Evolutionary conservation across 2,329 filamentous ascomycete genomes (phyloP), one percentile per base, ranked within the genome.

Genomic region (Colletotrichum lentis): DNA sequence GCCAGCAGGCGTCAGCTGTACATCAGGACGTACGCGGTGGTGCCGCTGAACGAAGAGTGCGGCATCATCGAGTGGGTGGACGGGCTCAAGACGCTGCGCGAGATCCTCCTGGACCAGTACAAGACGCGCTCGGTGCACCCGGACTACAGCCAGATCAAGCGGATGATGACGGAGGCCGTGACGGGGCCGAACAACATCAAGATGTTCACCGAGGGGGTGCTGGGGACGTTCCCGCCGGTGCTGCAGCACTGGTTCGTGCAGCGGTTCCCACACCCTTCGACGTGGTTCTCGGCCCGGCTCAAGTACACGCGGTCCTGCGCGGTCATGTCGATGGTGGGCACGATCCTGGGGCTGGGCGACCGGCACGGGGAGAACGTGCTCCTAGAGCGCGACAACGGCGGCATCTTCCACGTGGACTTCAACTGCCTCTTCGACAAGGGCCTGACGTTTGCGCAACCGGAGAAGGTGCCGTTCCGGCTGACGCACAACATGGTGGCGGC

Each of bases 361-460:
- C 90, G 96, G 4, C 96, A 99, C 80, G 95, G 95, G 67, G 96
- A 99, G 79, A 99, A 99, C 78, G 93, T 99, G 63, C 87, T 97
- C 37, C 89, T 99, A 39, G 94, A 98, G 78, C 93, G 98, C 81
- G 91, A 92, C 64, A 96, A 94, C 71, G 96, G 96, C 52, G 95
- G 95, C 59, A 90, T 97, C 2, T 92, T 99, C 79, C 96, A 99
- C 79, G 96, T 99, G 53, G 96, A 99, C 80, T 99, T 99, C 85
- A 99, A 99, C 81, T 99, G 96, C 79, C 88, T 99, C 5, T 99
- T 99, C 77, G 96, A 99, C 82, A 99, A 99, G 76, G 96, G 96
- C 1, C 86, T 95, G 47, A 97, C 94, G 0, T 98, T 99, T 76
- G 91, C 94, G 70, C 97, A 96, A 78, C 95, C 96, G 0, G 96